A percentile compares a stretch with the other conserved stretches of the same genome.
These are phyloP conservation scores for Nothophaeocryptopus gaeumannii DNA, from an alignment of 2,329 filamentous ascomycete species.

Conservation along the genomic window DNA sequence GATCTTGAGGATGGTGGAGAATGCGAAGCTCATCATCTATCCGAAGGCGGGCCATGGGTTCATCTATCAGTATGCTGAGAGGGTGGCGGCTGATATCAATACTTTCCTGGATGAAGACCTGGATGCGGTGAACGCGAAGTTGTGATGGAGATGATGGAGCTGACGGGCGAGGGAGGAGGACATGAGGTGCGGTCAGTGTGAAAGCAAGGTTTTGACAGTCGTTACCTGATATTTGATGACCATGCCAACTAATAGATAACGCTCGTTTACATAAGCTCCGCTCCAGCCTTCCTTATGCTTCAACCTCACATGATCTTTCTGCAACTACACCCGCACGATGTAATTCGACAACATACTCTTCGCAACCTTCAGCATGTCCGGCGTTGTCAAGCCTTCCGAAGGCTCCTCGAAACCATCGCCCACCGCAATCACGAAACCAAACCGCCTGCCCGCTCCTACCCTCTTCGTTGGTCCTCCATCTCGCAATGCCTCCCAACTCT, in stretches of 20 bases:
- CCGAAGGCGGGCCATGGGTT: conserved; percentile 11
- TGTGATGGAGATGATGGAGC: neutral
- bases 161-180: neutral
- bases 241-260: no score
- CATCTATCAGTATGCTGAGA: conserved; percentile 7
- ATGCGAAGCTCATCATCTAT: conserved; percentile 11
- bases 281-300: no score
- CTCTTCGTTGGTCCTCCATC: conserved; percentile 81
- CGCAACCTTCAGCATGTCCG: no score
- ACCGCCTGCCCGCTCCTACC: conserved; percentile 66
- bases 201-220: no score
- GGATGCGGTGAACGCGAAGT: conserved; percentile 1
- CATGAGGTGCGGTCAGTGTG: no score
- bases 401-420: conserved; percentile 25
- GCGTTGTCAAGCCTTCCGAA: no score
- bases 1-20: conserved; percentile 1
- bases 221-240: no score
- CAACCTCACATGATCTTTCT: no score
- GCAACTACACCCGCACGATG: no score
- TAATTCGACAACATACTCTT: no score
- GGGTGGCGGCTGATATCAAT: neutral
- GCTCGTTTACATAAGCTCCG: no score
- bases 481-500: conserved; percentile 62
- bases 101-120: conserved; percentile 4
- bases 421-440: conserved; percentile 39